Evolutionary conservation across 2,329 filamentous ascomycete species (phyloP), one percentile per base, ranked within the genome.

Genomic region (Echinosphaeria canescens): DNA sequence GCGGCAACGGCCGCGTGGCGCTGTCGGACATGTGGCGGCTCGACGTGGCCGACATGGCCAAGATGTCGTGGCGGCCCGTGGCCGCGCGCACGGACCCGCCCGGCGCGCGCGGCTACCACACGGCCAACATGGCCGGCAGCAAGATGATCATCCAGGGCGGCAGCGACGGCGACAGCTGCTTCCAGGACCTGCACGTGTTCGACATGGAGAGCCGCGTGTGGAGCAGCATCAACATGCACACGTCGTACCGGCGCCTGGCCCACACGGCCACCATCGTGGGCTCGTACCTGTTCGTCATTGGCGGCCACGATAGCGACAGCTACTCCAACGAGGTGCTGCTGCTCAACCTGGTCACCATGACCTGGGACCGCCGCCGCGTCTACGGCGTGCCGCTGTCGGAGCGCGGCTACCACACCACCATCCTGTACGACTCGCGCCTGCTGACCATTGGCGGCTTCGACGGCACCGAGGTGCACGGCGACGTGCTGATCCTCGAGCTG

Each of bases 21-120:
- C 53, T 76, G 30, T 75, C 75, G 40, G 71, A 76, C 37, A 67
- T 76, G 13, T 76, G 71, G 71, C 54, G 71, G n/a, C 56, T 76
- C 11, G 71, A 76, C 37, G 71, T 76, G 19, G 58, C 58, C 34
- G 71, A 76, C 39, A 53, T 60, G 27, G 59, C 48, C 43, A 74
- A 72, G 48, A 72, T 75, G 67, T 64, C 60, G 29, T 76, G 71
- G 71, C 64, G 63, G 40, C 49, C 73, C 27, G 56, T 76, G 27
- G 73, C 66, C 9, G 45, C 48, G 23, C 50, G 17, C 26, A 13
- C 30, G 29, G 12, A 24, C 25, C 29, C 25, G 20, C 71, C 71
- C 13, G 71, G 68, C 40, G 65, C 71, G 13, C 53, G 71, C 26
- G 71, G 71, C 27, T 76, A 76, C 41, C 71, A 76, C 43, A 75